Evolutionary conservation across 2,329 filamentous ascomycete genomes (phyloP), one percentile per base, ranked within the genome.

Genomic region (Fonsecaea pugnacius): DNA sequence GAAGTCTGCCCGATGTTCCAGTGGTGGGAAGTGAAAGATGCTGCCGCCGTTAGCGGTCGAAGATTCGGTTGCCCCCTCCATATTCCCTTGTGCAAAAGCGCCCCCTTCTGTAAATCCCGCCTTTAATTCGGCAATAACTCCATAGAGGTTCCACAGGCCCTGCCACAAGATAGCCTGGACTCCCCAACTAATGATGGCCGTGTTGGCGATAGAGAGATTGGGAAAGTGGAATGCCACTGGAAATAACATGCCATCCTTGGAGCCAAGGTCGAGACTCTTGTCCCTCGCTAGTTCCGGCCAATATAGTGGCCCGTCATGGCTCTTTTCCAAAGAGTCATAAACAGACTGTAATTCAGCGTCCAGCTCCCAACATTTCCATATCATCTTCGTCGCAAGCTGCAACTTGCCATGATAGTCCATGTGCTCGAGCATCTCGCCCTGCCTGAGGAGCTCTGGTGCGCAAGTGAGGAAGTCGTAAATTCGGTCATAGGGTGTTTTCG

Each of bases 111-210:
- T 32, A 6, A 64, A 54, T 16, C 46, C 35, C 14, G 52, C 8
- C 24, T 69, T 55, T 27, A 71, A 66, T 30, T 62, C 48, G 3
- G 53, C 62, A 53, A 75, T 63, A n/a, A 74, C 43, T 2, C 69
- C 40, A 64, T 77, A 74, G 8, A 78, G 66, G 48, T 73, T 71
- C 8, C 60, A 70, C 58, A 78, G 69, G 1, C 75, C 74, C 4
- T 74, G 71, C 73, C 75, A 78, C 21, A 78, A 62, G 59, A 78
- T 72, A 0, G 70, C 60, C 6, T 69, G 66, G 1, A 71, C 70
- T 4, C 74, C 71, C 77, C 76, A 78, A 53, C 74, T 73, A 2
- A 75, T 40, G 48, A 75, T 71, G 12, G 75, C 69, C 4, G 70
- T 74, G 6, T 69, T 65, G 4, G 75, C 75, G 3, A 69, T 69